A percentile compares a stretch with the other conserved stretches of the same genome.
Conservation (phyloP, 1,284 basidiomycete species). For the Crocinoboletus sp. region DNA sequence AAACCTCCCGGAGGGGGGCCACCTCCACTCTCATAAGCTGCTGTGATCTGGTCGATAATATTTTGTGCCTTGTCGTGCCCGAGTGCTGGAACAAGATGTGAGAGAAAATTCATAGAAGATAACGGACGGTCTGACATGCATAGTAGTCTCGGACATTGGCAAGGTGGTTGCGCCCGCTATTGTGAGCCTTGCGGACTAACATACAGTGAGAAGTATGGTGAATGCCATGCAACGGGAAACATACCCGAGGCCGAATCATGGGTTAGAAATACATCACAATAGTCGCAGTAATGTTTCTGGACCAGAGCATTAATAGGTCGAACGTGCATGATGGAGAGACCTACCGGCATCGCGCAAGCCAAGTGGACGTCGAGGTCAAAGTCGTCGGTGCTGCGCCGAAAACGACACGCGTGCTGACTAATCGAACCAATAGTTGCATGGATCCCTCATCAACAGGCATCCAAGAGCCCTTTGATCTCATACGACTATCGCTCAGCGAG, state of each 20-base stretch:
- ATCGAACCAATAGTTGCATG: conserved; percentile 41
- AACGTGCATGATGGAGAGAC: conserved; percentile 3
- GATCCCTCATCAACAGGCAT: conserved; percentile 73
- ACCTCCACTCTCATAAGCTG: conserved; percentile 81
- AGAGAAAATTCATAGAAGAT: conserved; percentile 7
- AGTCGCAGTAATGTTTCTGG: conserved; percentile 89
- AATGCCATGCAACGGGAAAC: conserved; percentile 11
- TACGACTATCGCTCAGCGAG: conserved; percentile 93
- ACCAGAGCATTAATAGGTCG: conserved; percentile 2
- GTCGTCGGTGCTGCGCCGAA: conserved; percentile 17
- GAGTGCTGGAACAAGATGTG: conserved; percentile 52
- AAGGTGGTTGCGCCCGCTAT: conserved; percentile 94
- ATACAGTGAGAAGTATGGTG: conserved; percentile 10
- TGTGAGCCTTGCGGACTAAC: conserved; percentile 95
- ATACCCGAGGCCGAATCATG: conserved; percentile 85
- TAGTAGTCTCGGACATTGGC: conserved; percentile 98
- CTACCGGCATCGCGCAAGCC: conserved; percentile 27
- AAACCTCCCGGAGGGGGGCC: conserved; percentile 84
- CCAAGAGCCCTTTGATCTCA: conserved; percentile 97
- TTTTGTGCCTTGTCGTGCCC: conserved; percentile 95
- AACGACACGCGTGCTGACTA: conserved; percentile 30
- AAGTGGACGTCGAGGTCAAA: conserved; percentile 16
- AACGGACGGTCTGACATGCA: conserved; percentile 57
- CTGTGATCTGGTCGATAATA: conserved; percentile 95
- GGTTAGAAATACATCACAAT: conserved; percentile 88